Base-by-base conservation (phyloP, 139 green algal species). In the Auxenochlorella protothecoides region DNA sequence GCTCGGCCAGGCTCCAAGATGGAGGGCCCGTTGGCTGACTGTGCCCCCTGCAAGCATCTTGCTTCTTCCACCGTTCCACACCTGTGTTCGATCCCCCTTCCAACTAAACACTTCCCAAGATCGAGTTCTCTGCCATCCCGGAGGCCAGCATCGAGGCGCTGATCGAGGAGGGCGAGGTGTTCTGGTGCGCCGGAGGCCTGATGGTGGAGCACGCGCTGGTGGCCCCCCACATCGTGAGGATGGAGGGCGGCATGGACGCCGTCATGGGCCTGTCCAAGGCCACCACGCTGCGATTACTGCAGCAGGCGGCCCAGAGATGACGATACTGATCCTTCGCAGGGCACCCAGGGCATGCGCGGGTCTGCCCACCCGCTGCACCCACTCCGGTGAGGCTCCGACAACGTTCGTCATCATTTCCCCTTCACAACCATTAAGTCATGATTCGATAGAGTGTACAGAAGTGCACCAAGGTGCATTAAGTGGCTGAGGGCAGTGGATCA, bases 141-240 rank as follows among this genome's bases (percentile, higher is more conserved):
- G 69, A 81, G 44, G 81, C 81, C 5, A 71, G 80, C 5, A 78
- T 89, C 5, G 82, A 93, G 8, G n/a, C 62, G n/a, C 55, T 92
- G 57, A 79, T 92, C 3, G 71, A 72, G 10, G 89, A 94, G 63
- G 87, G 85, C 8, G 75, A 79, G 14, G 85, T 90, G 44, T 87
- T 88, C 57, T 83, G 74, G 74, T 89, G 80, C 62, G 89, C 89
- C 5, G 87, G 89, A 6, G 88, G 87, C 0, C 80, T 94, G 3
- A 92, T 94, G 88, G 76, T 94, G 11, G 89, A 94, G 74, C 87
- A 94, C 66, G 70, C 73, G 3, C 76, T 88, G 55, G 83, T 94
- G 57, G 53, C 56, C 55, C 85, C 85, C 5, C 78, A 87, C 71
- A 80, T 90, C 2, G 74, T 53, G 4, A 68, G 59, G 10, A 77